Percentiles rank a stretch among this genome's conserved stretches.
These are phyloP conservation scores for Pichiaceae sp. DNA, from an alignment of 1,139 yeast genomes.

Conservation along the genomic window DNA sequence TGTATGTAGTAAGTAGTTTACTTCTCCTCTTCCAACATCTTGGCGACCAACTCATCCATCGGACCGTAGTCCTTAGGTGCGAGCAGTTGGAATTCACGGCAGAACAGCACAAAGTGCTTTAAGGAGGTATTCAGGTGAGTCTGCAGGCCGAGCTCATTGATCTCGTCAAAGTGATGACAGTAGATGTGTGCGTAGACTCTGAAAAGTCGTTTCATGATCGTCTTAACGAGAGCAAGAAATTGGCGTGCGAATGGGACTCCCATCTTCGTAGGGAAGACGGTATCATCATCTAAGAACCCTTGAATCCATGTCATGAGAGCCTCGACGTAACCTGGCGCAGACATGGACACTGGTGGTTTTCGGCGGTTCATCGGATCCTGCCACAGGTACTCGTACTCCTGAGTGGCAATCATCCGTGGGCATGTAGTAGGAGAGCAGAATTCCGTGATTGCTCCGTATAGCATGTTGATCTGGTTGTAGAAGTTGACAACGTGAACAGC, in stretches of 20 bases:
- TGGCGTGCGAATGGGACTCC: slow-evolving; percentile 73
- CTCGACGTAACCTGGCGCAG: slow-evolving; percentile 94
- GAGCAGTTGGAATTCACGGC: slow-evolving; percentile 73
- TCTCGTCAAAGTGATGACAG: slow-evolving; percentile 95
- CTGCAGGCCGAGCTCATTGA: slow-evolving; percentile 84
- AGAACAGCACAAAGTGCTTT: slow-evolving; percentile 86
- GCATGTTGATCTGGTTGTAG: slow-evolving; percentile 92
- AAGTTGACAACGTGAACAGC: slow-evolving; percentile 91
- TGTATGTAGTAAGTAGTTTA: too few relatives aligned
- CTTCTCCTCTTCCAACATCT: slow-evolving; percentile 37
- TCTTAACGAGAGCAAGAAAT: slow-evolving; percentile 67
- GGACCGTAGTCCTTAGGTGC: slow-evolving; percentile 87
- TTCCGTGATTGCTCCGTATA: slow-evolving; percentile 92
- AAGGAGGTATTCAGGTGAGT: slow-evolving; percentile 89
- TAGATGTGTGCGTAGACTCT: slow-evolving; percentile 97
- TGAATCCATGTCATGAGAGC: slow-evolving; percentile 93
- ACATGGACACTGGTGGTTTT: slow-evolving; percentile 59
- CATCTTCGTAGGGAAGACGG: slow-evolving; percentile 79
- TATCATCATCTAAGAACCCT: slow-evolving; percentile 78
- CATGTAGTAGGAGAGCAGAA: slow-evolving; percentile 90
- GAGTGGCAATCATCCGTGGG: slow-evolving; percentile 96
- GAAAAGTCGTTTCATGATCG: slow-evolving; percentile 82
- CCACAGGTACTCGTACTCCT: slow-evolving; percentile 95
- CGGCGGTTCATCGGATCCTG: slow-evolving; percentile 55
- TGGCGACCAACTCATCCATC: slow-evolving; percentile 72